phyloP scores from a whole-genome alignment of 495 filamentous ascomycete genomes.

The Aspergillus ostianus region DNA sequence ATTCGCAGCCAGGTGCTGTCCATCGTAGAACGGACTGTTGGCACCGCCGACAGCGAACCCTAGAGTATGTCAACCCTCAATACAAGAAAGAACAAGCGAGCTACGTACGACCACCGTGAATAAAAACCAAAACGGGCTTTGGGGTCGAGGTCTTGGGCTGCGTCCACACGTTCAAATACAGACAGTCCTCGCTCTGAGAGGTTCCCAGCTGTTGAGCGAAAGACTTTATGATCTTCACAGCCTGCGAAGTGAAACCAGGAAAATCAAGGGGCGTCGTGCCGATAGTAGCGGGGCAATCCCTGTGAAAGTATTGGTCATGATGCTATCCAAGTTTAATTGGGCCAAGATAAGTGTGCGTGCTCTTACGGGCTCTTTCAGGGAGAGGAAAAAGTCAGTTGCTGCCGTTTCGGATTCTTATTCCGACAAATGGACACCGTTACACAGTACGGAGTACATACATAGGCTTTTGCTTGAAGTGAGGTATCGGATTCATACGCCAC shows the following conservation, averaged over 20 bases:
- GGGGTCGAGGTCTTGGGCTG: conserved; percentile 17
- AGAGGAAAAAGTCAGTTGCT: neutral
- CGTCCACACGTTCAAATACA: conserved; percentile 48
- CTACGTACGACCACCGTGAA: conserved; percentile 40
- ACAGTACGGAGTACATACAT: conserved; percentile 18
- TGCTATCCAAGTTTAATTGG: neutral
- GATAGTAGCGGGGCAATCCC: conserved; percentile 22
- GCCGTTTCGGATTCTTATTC: neutral
- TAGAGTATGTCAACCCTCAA: conserved; percentile 2
- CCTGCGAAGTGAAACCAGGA: conserved; percentile 30
- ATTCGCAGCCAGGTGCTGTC: conserved; percentile 31
- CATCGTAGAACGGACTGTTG: conserved; percentile 43
- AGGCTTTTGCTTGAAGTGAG: conserved; percentile 15
- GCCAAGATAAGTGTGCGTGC: neutral
- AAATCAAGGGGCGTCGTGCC: conserved; percentile 18
- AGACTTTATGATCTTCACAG: conserved; percentile 22
- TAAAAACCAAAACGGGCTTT: conserved; percentile 35
- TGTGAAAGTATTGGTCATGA: conserved; percentile 12
- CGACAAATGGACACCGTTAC: neutral
- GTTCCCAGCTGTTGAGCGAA: conserved; percentile 24
- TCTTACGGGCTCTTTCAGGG: conserved; percentile 8
- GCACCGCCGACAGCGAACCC: conserved; percentile 31
- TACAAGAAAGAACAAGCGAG: conserved; percentile 1
- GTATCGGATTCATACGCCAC: conserved; percentile 11
- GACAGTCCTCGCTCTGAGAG: conserved; percentile 42